Evolutionary conservation across 2,329 filamentous ascomycete genomes (phyloP), one percentile per base, ranked within the genome.

Genomic region (Diaporthe humulicola): DNA sequence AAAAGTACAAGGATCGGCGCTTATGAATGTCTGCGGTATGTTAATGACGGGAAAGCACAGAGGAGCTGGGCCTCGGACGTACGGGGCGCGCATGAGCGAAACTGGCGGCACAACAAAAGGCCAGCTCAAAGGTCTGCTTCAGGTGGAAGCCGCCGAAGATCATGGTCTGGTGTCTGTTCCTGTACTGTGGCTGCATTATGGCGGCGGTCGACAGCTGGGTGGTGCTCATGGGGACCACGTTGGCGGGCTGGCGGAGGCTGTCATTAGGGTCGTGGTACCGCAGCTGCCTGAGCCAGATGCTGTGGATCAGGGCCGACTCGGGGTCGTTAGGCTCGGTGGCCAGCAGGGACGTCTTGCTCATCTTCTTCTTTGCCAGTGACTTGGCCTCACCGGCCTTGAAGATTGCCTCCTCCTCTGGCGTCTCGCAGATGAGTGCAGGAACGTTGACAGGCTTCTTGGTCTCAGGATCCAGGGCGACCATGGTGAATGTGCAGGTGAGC

Each of bases 141-240:
- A 95, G 86, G 15, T 95, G 88, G 81, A 93, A 94, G 19, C 93
- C 93, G 70, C 93, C 93, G 79, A 95, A 95, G 72, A 95, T 94
- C 93, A 94, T 94, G 82, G 93, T 93, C 79, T 93, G 91, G 82
- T 94, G 92, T 2, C 84, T 81, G 77, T 76, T 76, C n/a, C 74
- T 57, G 52, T 76, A 74, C 69, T 76, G 92, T 0, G 93, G 93
- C 81, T 94, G 93, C 93, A 95, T 95, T 77, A 95, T 94, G 78
- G 89, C 90, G 15, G 93, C 92, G 2, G 92, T 84, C n/a, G 81
- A 81, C 8, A 85, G 91, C 78, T 90, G 89, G 42, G 94, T 88
- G 45, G 86, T 85, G 1, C 92, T 91, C 77, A 89, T 88, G 76
- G 90, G 86, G 88, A 95, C 79, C 8, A 83, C 81, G 74, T 85